A percentile compares a stretch with the other conserved stretches of the same genome.
phyloP scores from a whole-genome alignment of 768 basidiomycete genomes.

The Hebeloma cylindrosporum region DNA sequence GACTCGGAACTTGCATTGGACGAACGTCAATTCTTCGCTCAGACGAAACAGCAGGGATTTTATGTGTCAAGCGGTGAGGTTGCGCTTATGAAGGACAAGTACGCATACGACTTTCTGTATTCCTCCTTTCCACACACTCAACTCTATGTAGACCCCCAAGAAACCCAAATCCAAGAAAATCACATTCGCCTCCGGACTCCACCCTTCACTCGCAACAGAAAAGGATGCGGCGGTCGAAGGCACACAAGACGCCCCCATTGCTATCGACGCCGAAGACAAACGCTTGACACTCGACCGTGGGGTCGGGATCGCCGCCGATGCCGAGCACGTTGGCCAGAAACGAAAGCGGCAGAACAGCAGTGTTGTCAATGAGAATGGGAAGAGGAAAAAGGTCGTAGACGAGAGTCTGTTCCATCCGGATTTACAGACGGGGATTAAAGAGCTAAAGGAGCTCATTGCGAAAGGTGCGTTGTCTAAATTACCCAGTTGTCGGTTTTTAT shows the following conservation, averaged over 20 bases:
- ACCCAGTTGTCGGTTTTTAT: too few species aligned
- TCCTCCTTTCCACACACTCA: not conserved
- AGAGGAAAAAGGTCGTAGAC: slow-evolving; percentile 72
- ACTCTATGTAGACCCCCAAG: slow-evolving; percentile 54
- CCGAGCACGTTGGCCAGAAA: slow-evolving; percentile 46
- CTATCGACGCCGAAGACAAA: slow-evolving; percentile 38
- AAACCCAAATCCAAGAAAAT: slow-evolving; percentile 70
- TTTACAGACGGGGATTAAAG: slow-evolving; percentile 59
- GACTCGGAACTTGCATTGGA: slow-evolving; percentile 92
- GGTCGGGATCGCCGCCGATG: slow-evolving; percentile 34
- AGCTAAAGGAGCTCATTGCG: slow-evolving; percentile 58
- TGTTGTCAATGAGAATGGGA: slow-evolving; percentile 57
- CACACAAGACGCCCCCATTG: slow-evolving; percentile 53
- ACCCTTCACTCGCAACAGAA: slow-evolving; percentile 19
- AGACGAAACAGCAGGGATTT: slow-evolving; percentile 91
- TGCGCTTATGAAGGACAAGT: slow-evolving; percentile 79
- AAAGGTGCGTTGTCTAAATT: too few species aligned
- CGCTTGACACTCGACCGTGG: slow-evolving; percentile 9
- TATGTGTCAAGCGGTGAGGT: slow-evolving; percentile 90
- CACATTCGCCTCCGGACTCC: slow-evolving; percentile 24
- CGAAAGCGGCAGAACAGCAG: slow-evolving; percentile 50
- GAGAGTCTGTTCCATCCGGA: slow-evolving; percentile 70
- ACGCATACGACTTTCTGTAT: slow-evolving; percentile 20
- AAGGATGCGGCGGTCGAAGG: slow-evolving; percentile 33
- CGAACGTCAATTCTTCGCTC: slow-evolving; percentile 86